Evolutionary conservation across 2,329 filamentous ascomycete genomes (phyloP), one percentile per base, ranked within the genome.

Genomic region (Diaporthe nobilis): DNA sequence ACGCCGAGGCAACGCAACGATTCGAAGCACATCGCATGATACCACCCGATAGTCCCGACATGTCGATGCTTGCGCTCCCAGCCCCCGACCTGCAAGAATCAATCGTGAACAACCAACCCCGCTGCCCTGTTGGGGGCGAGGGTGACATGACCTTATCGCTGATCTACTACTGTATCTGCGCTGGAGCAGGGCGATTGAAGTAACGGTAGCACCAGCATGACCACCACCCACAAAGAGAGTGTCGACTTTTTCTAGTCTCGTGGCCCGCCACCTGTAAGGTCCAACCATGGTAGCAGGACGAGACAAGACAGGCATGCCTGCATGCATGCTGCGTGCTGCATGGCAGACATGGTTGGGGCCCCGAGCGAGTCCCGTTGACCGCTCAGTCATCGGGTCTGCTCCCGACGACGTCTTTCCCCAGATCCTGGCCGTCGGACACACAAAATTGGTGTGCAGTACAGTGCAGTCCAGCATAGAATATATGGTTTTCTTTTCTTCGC

Each of bases 141-240:
- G 37, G 61, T 47, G 61, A 65, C 61, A 70, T 55, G 47, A 28
- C 65, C 65, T 70, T 70, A 70, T 70, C 65, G 65, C 65, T 42
- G 65, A 70, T 55, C 65, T 42, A 55, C 65, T 55, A 31, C 34
- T 70, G 15, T 55, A 70, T 70, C 65, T 70, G 65, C 65, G 47
- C 65, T 70, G 17, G 15, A 55, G 47, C 65, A 68, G n/a, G n/a
- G 39, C 58, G 42, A 65, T 68, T 42, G 65, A 68, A 25, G 65
- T 53, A 39, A 68, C 47, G 61, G 61, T 65, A 65, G 61, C 53
- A 57, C 53, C 61, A 47, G 8, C 57, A 17, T 20, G 15, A 47
- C n/a, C 39, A 55, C 25, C 25, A 55, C 22, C 25, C 4, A 28
- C 10, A 44, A n/a, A 61, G n/a, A 20, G 60, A 31, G 39, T 20